Evolutionary conservation across 1,284 basidiomycete genomes (phyloP).

Genomic region (Termitomyces sp.): DNA sequence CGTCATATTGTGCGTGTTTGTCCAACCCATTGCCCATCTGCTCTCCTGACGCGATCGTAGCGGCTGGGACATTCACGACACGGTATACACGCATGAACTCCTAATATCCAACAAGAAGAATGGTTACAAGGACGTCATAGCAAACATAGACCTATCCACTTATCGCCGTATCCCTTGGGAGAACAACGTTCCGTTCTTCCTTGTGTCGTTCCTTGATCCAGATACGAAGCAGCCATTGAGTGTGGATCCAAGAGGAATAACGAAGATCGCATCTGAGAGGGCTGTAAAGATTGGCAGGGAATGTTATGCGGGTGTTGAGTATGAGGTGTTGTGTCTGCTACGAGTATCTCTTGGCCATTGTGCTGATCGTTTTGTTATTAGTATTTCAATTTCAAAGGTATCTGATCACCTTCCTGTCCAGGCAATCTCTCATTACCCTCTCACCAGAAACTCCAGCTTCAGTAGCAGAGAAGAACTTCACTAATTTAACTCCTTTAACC

Average conservation of each 20-base stretch:
- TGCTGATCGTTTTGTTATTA: slow-evolving; percentile 25
- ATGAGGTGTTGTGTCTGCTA: slow-evolving; percentile 57
- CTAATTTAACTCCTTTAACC: slow-evolving; percentile 73
- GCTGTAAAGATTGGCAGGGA: slow-evolving; percentile 48
- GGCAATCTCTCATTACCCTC: slow-evolving; percentile 1
- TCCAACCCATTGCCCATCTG: background rate
- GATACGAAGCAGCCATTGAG: slow-evolving; percentile 71
- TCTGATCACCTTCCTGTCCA: background rate
- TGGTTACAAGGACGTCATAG: slow-evolving; percentile 87
- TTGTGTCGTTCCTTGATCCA: slow-evolving; percentile 86
- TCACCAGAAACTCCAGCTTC: slow-evolving; percentile 71
- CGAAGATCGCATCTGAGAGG: slow-evolving; percentile 55
- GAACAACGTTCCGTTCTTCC: slow-evolving; percentile 87
- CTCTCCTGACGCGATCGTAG: slow-evolving; percentile 30
- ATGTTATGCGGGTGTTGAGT: slow-evolving; percentile 83
- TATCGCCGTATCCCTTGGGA: slow-evolving; percentile 92
- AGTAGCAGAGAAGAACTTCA: slow-evolving; percentile 75
- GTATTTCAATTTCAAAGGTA: slow-evolving; percentile 95
- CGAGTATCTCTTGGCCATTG: background rate
- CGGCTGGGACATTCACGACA: slow-evolving; percentile 87
- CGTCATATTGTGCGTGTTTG: slow-evolving; percentile 75
- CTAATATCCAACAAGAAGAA: slow-evolving; percentile 87
- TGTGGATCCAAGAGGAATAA: slow-evolving; percentile 83
- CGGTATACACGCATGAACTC: slow-evolving; percentile 79
- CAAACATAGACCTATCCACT: slow-evolving; percentile 79